Conservation (phyloP, 2,329 filamentous ascomycete species). For the Aspergillus viridinutans region DNA sequence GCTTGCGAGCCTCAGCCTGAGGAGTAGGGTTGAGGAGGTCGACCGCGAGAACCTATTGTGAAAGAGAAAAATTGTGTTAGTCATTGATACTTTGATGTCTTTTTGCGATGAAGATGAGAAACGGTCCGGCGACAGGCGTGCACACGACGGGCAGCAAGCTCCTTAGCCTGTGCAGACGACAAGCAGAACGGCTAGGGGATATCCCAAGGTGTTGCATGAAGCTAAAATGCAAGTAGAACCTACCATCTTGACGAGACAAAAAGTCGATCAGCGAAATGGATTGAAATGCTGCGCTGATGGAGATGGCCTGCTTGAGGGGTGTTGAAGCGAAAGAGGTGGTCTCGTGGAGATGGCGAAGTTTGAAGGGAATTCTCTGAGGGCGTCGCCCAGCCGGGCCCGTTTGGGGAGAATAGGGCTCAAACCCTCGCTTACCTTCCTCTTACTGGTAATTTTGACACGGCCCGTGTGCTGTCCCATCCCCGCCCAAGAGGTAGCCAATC, state of each 20-base stretch:
- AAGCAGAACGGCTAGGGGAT: neutral
- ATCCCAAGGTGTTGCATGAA: neutral
- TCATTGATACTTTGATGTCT: constrained; percentile 8
- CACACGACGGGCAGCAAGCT: constrained; percentile 4
- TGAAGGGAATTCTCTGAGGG: constrained; percentile 31
- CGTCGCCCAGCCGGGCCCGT: constrained; percentile 21
- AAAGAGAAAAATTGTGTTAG: constrained; percentile 17
- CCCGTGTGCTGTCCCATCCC: neutral
- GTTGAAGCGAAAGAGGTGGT: constrained; percentile 30
- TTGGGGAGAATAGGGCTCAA: constrained; percentile 33
- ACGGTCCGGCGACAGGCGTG: constrained; percentile 11
- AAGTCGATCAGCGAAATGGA: constrained; percentile 39
- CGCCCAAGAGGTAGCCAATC: neutral
- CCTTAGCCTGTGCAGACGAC: neutral
- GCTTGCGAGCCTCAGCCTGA: constrained; percentile 97
- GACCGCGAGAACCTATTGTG: constrained; percentile 91
- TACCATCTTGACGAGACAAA: constrained; percentile 43
- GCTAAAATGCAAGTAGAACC: constrained; percentile 16
- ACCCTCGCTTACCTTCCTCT: constrained; percentile 36
- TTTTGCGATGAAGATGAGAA: neutral
- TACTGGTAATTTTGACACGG: constrained; percentile 14
- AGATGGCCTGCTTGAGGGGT: constrained; percentile 37
- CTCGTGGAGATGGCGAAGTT: constrained; percentile 32
- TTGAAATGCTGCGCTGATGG: constrained; percentile 38
- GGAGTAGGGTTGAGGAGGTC: constrained; percentile 99